A percentile compares a stretch with the other conserved stretches of the same genome.
These are phyloP conservation scores for Chamaecyparis obtusa DNA, from an alignment of 75 land plant species.

Conservation along the genomic window DNA sequence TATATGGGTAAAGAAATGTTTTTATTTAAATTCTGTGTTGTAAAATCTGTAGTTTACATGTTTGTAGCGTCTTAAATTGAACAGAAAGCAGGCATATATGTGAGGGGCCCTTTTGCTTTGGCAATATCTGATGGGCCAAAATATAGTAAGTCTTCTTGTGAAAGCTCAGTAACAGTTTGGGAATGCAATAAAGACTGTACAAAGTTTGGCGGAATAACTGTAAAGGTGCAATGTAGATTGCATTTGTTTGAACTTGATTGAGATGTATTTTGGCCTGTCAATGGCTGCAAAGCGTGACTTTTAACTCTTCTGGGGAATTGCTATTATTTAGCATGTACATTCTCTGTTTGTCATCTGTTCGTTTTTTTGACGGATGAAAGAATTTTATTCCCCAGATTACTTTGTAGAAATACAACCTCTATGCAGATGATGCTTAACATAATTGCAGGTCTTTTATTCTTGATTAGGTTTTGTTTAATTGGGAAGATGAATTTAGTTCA, in stretches of 20 bases:
- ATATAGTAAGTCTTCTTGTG: background rate
- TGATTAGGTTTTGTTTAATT: too few relatives aligned
- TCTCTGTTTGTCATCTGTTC: background rate
- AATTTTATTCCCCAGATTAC: background rate
- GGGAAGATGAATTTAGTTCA: background rate
- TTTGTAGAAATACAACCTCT: background rate
- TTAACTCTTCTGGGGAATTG: background rate
- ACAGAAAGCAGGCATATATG: background rate
- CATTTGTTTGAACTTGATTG: slow-evolving; percentile 1
- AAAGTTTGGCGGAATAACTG: slow-evolving; percentile 12
- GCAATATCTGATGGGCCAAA: background rate
- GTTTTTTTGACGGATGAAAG: background rate
- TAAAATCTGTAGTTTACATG: slow-evolving; percentile 10
- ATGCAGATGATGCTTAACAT: background rate
- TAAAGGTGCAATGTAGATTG: slow-evolving; percentile 1
- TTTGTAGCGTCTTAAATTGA: slow-evolving; percentile 1
- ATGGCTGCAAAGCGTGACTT: background rate
- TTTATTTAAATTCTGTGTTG: background rate
- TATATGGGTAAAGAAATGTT: background rate
- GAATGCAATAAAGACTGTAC: slow-evolving; percentile 5
- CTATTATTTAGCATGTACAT: background rate
- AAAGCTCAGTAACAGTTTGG: background rate
- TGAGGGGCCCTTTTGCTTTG: slow-evolving; percentile 5
- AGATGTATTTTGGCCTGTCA: slow-evolving; percentile 5
- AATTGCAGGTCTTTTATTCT: background rate